phyloP scores from a whole-genome alignment of 106 monocot species.

The Xerophyta viscosa region DNA sequence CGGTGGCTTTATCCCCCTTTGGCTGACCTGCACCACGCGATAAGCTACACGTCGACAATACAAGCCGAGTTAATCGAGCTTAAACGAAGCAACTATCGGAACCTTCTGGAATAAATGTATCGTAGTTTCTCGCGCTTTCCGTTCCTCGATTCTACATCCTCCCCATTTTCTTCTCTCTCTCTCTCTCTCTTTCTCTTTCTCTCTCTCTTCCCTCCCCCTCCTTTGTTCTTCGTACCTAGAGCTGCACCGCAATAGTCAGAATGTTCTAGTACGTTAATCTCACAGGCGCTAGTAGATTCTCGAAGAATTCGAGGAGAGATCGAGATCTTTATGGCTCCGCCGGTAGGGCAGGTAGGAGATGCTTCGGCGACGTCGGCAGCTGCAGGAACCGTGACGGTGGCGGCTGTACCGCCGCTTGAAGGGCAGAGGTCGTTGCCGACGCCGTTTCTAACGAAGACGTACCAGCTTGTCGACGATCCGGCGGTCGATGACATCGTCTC shows the following conservation, averaged over 20 bases:
- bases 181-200: background rate
- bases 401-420: no score
- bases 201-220: background rate
- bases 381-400: background rate
- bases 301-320: background rate
- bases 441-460: slow-evolving; percentile 87
- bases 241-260: background rate
- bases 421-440: slow-evolving; percentile 62
- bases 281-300: background rate
- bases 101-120: slow-evolving; percentile 4
- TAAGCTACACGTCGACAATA: no score
- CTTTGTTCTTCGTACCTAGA: no score
- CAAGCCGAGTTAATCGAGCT: background rate
- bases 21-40: no score
- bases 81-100: background rate
- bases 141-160: background rate
- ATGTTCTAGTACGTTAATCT: slow-evolving; percentile 15
- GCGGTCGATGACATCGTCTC: slow-evolving; percentile 72
- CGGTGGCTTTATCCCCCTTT: no score
- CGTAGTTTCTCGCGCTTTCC: slow-evolving; percentile 14
- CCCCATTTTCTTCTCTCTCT: no score
- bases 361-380: background rate
- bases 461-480: slow-evolving; percentile 85
- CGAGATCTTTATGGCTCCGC: no score
- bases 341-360: background rate